Conservation (phyloP, 2,329 filamentous ascomycete genomes). For the Fusarium liriodendri region DNA sequence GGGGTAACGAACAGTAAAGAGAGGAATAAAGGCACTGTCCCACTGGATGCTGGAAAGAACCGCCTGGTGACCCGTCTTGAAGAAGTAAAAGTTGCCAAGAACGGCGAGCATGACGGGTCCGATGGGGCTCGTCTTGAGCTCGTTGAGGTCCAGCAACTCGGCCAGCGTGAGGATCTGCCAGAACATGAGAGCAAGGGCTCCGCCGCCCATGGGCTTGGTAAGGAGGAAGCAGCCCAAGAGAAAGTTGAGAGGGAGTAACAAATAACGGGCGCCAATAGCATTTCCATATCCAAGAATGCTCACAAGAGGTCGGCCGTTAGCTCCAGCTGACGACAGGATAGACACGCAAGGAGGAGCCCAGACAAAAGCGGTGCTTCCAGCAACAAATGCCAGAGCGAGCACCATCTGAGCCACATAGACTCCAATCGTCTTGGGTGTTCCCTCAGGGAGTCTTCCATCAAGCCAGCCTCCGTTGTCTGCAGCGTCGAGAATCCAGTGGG, state of each 20-base stretch:
- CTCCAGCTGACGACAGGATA: slow-evolving; percentile 67
- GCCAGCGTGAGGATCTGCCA: slow-evolving; percentile 89
- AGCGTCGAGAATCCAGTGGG: slow-evolving; percentile 91
- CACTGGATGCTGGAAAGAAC: slow-evolving; percentile 90
- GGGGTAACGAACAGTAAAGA: slow-evolving; percentile 85
- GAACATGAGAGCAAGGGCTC: slow-evolving; percentile 82
- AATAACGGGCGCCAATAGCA: slow-evolving; percentile 89
- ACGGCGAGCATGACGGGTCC: slow-evolving; percentile 86
- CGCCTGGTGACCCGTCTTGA: slow-evolving; percentile 97
- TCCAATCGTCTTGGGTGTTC: slow-evolving; percentile 77
- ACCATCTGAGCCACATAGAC: slow-evolving; percentile 84
- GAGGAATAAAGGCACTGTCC: slow-evolving; percentile 93
- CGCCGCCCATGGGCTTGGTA: slow-evolving; percentile 94
- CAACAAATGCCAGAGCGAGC: slow-evolving; percentile 83
- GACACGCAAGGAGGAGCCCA: slow-evolving; percentile 88
- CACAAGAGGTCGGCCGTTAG: slow-evolving; percentile 65
- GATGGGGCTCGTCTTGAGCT: slow-evolving; percentile 75
- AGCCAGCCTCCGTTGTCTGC: slow-evolving; percentile 90
- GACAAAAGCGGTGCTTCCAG: slow-evolving; percentile 85
- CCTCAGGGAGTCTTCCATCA: slow-evolving; percentile 62
- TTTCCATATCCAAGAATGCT: slow-evolving; percentile 93
- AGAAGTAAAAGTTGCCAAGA: slow-evolving; percentile 94
- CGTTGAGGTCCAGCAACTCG: slow-evolving; percentile 71
- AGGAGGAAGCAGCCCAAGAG: slow-evolving; percentile 81
- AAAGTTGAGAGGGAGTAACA: slow-evolving; percentile 84